phyloP scores from a whole-genome alignment of 2,329 filamentous ascomycete genomes.

The Zymoseptoria pseudotritici region DNA sequence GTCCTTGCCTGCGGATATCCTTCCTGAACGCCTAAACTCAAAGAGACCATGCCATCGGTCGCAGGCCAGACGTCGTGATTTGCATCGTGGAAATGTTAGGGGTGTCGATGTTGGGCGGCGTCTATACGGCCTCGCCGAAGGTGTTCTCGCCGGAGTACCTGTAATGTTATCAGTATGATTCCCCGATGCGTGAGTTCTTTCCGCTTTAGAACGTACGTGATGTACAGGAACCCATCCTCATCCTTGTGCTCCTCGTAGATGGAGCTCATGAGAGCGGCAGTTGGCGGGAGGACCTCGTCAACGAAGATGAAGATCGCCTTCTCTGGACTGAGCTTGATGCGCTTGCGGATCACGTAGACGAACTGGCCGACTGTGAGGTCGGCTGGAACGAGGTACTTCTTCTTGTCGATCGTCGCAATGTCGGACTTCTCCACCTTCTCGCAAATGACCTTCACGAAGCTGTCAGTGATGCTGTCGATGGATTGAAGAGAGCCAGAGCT shows the following conservation, averaged over 20 bases:
- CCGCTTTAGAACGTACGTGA: conserved; percentile 59
- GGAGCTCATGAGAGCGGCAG: conserved; percentile 95
- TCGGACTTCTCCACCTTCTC: conserved; percentile 99
- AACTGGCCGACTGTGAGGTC: conserved; percentile 99
- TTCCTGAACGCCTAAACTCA: conserved; percentile 13
- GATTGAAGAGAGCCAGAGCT: not conserved
- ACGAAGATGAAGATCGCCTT: conserved; percentile 99
- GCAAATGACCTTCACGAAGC: conserved; percentile 73
- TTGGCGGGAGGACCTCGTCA: conserved; percentile 93
- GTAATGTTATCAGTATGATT: conserved; percentile 12
- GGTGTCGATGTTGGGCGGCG: conserved; percentile 3
- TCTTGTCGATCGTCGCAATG: conserved; percentile 99
- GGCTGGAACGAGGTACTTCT: conserved; percentile 97
- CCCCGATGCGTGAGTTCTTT: no score
- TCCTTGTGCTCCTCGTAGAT: conserved; percentile 99
- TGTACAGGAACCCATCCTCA: conserved; percentile 87
- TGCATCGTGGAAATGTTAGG: conserved; percentile 8
- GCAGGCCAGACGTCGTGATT: conserved; percentile 10
- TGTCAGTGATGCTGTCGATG: conserved; percentile 3
- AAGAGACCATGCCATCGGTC: conserved; percentile 14
- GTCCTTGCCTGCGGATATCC: conserved; percentile 7
- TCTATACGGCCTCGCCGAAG: conserved; percentile 57
- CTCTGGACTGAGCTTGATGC: conserved; percentile 98
- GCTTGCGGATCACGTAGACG: conserved; percentile 99
- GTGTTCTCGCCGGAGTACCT: conserved; percentile 98